Percentiles rank a stretch among this genome's conserved stretches.
Conservation (phyloP, 257 asterid species). For the Solanum virginianum region DNA sequence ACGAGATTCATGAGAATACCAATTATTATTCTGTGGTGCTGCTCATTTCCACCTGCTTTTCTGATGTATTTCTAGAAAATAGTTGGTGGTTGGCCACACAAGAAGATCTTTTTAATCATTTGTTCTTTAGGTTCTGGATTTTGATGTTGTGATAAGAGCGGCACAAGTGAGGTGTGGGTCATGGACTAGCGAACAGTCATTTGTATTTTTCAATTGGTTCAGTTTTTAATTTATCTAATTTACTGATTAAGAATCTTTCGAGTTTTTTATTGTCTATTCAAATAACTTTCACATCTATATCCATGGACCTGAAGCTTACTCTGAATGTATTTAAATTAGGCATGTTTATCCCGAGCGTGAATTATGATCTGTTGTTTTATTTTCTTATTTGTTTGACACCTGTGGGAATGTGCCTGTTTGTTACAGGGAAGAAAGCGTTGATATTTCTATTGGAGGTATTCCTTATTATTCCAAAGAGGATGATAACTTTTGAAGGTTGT, state of each 20-base stretch:
- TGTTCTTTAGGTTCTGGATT: neutral
- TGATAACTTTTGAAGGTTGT: conserved; percentile 87
- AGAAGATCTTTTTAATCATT: neutral
- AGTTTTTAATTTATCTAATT: no score
- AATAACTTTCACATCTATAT: no score
- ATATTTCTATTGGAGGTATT: conserved; percentile 68
- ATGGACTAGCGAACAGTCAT: no score
- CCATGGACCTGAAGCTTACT: no score
- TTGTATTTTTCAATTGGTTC: no score
- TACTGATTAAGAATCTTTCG: no score
- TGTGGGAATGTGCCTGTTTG: neutral
- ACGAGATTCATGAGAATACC: neutral
- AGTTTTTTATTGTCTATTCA: no score
- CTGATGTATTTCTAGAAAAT: neutral
- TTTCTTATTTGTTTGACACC: neutral
- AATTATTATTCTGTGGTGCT: neutral
- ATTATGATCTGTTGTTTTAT: neutral
- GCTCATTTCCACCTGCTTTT: neutral
- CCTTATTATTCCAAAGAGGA: conserved; percentile 94
- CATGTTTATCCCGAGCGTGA: no score
- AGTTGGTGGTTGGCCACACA: neutral
- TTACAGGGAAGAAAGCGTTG: conserved; percentile 33
- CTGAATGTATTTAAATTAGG: no score
- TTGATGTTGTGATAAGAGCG: neutral
- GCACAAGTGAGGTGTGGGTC: neutral